Percentiles rank a stretch among this genome's conserved stretches.
Evolutionary conservation across 2,329 filamentous ascomycete species (phyloP).

Genomic region (Coleophoma eucalyptorum): DNA sequence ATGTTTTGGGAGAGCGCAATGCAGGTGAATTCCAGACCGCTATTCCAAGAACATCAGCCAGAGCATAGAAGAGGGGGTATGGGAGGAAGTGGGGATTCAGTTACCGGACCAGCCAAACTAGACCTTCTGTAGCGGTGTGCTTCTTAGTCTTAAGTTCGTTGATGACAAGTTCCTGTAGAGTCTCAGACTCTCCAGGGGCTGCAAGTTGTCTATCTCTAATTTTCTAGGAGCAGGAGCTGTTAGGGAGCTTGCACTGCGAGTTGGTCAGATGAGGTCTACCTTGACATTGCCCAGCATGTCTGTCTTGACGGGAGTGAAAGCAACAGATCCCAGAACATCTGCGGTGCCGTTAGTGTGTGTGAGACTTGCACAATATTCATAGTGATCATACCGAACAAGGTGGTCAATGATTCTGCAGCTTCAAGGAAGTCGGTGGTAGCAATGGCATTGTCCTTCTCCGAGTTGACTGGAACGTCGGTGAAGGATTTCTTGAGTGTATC

Average conservation of each 20-base stretch:
- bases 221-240: slow-evolving; percentile 57
- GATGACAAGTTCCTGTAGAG: slow-evolving; percentile 76
- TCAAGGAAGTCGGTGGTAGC: slow-evolving; percentile 85
- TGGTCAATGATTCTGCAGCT: slow-evolving; percentile 80
- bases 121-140: slow-evolving; percentile 81
- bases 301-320: slow-evolving; percentile 86
- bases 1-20: slow-evolving; percentile 79
- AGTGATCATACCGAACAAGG: slow-evolving; percentile 69
- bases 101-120: slow-evolving; percentile 87
- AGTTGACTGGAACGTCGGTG: slow-evolving; percentile 73
- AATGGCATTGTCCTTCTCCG: slow-evolving; percentile 71
- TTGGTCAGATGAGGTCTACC: slow-evolving; percentile 41
- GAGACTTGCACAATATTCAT: not conserved
- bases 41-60: slow-evolving; percentile 31
- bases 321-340: slow-evolving; percentile 65
- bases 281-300: slow-evolving; percentile 92
- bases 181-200: slow-evolving; percentile 74
- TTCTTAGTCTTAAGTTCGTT: slow-evolving; percentile 91
- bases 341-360: not conserved
- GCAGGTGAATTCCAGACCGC: slow-evolving; percentile 90
- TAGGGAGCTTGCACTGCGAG: not conserved
- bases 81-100: not conserved
- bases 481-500: slow-evolving; percentile 83
- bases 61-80: not conserved
- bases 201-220: slow-evolving; percentile 78